These are phyloP conservation scores for Ganoderma meredithae DNA, from an alignment of 1,284 basidiomycete genomes.

Conservation along the genomic window DNA sequence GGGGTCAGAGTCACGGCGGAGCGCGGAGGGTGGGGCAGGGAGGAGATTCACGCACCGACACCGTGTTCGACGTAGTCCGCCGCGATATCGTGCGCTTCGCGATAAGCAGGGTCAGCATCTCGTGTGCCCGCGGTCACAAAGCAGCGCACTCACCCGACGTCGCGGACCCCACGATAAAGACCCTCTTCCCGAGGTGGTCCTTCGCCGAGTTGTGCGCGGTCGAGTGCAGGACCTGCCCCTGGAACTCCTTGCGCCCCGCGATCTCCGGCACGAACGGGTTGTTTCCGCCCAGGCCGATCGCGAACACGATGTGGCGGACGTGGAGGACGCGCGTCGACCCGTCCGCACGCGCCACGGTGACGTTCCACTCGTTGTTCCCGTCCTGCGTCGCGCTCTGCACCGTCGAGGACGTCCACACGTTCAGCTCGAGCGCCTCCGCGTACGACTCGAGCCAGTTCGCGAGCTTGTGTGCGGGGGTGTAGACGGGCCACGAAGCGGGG, in stretches of 20 bases:
- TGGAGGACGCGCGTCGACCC: slow-evolving; percentile 54
- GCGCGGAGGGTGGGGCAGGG: background rate
- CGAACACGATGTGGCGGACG: slow-evolving; percentile 67
- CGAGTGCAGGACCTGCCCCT: slow-evolving; percentile 53
- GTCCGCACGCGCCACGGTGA: slow-evolving; percentile 53
- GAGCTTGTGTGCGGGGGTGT: slow-evolving; percentile 65
- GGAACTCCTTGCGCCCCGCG: slow-evolving; percentile 54
- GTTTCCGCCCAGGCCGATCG: slow-evolving; percentile 65
- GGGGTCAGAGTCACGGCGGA: background rate
- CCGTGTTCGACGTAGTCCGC: slow-evolving; percentile 55
- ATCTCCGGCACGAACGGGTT: slow-evolving; percentile 56
- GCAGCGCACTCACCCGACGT: slow-evolving; percentile 50
- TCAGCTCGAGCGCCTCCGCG: slow-evolving; percentile 68
- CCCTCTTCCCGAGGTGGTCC: slow-evolving; percentile 53
- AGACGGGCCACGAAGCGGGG: slow-evolving; percentile 68
- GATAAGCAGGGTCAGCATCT: background rate
- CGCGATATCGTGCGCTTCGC: slow-evolving; percentile 49
- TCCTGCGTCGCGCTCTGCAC: slow-evolving; percentile 55
- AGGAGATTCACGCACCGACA: slow-evolving; percentile 42
- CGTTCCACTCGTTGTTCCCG: slow-evolving; percentile 60
- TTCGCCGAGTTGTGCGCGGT: slow-evolving; percentile 47
- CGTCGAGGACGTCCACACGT: slow-evolving; percentile 68
- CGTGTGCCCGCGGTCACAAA: background rate
- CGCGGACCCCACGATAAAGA: slow-evolving; percentile 56
- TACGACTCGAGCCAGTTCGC: slow-evolving; percentile 76